Percentiles rank a stretch among this genome's conserved stretches.
Conservation (phyloP, 345 rosid genomes). For the Toxicodendron radicans region DNA sequence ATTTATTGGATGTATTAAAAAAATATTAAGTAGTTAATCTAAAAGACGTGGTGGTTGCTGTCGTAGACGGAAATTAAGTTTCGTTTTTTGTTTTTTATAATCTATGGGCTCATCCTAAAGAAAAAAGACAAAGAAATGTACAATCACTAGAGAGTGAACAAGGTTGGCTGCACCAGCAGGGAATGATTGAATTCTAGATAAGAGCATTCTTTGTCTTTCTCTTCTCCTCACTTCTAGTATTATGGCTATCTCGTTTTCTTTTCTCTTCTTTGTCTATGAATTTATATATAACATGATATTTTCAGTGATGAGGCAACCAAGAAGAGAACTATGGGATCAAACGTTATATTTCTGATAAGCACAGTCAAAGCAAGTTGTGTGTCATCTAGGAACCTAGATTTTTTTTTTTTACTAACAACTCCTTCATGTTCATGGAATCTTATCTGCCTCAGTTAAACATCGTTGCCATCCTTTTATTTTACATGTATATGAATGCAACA, state of each 20-base stretch:
- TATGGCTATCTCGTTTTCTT: background rate
- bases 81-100: background rate
- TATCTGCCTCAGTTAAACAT: no score
- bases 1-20: background rate
- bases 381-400: background rate
- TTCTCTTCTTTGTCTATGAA: background rate
- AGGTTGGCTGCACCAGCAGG: background rate
- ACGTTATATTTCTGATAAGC: background rate
- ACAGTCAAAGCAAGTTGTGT: no score
- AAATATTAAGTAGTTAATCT: constrained; percentile 20
- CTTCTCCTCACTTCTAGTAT: background rate
- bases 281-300: background rate
- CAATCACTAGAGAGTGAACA: constrained; percentile 15
- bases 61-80: background rate
- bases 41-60: constrained; percentile 33
- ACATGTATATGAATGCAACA: no score
- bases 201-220: background rate
- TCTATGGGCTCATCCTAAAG: background rate
- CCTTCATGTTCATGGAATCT: no score
- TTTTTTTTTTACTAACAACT: background rate
- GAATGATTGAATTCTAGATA: background rate
- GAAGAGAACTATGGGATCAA: background rate
- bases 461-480: no score
- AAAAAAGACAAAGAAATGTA: constrained; percentile 24
- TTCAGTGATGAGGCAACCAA: background rate